Evolutionary conservation across 2,329 filamentous ascomycete genomes (phyloP), one percentile per base, ranked within the genome.

Genomic region (Diaporthe citri): DNA sequence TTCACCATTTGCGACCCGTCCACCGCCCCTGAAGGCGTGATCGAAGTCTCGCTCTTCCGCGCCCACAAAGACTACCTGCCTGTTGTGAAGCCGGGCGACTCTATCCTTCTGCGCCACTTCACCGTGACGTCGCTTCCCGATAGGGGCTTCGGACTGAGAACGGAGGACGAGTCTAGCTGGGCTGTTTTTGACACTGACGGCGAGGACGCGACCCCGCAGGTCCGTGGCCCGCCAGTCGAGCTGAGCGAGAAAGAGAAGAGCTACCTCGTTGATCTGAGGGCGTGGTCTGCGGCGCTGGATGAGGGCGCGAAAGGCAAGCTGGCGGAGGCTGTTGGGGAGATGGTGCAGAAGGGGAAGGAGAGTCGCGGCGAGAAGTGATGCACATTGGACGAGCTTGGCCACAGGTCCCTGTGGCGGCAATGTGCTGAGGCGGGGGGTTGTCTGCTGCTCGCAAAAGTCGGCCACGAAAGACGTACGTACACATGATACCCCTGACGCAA

Each of bases 191-290:
- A 91, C 77, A 82, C 83, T 52, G 81, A 83, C 46, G 78, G 78
- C 43, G 82, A 82, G 4, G 82, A 83, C 60, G 79, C 80, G 70
- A 82, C 87, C 57, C 84, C 88, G 56, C 88, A 92, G 82, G 88
- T 92, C 71, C 88, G 87, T 76, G 91, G 90, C 0, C 89, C 90
- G 71, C 90, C 90, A 0, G 86, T 93, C 28, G 91, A 93, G 81
- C 85, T 89, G 76, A 84, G 84, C 39, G 83, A 85, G 20, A 83
- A 81, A 39, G 91, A 92, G 82, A 83, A 83, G 67, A 83, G 82
- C 39, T 88, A 90, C 77, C 86, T 89, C 72, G 80, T 80, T 60
- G 83, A 85, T 71, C 81, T 93, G 77, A 85, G 84, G 77, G 83
- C 83, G 62, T 90, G 88, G 86, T 90, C 87, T 80, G 79, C 79